These are phyloP conservation scores for Cynara cardunculus DNA, from an alignment of 129 eudicot genomes.

Conservation along the genomic window DNA sequence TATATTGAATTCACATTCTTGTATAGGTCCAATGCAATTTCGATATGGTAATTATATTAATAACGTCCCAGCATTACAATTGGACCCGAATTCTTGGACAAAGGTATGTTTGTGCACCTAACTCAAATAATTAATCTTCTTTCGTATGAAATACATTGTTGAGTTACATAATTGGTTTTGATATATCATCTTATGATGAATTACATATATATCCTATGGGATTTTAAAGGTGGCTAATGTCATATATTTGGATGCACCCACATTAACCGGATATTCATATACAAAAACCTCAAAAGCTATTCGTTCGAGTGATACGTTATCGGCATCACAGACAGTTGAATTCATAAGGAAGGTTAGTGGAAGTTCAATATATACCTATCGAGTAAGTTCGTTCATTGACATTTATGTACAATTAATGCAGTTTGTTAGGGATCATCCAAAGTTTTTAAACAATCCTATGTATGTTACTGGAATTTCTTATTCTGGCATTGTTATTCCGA, in stretches of 20 bases:
- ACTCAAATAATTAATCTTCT: no score
- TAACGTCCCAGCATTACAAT: not conserved
- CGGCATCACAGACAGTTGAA: conserved; percentile 10
- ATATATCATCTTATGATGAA: not conserved
- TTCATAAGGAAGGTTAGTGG: conserved; percentile 19
- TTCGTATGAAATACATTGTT: no score
- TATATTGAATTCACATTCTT: not conserved
- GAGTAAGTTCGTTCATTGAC: not conserved
- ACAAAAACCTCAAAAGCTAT: conserved; percentile 12
- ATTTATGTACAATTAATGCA: not conserved
- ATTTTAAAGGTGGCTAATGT: conserved; percentile 29
- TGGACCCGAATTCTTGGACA: not conserved
- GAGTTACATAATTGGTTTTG: not conserved
- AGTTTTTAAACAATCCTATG: conserved; percentile 22
- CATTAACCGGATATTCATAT: conserved; percentile 35
- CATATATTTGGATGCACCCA: conserved; percentile 39
- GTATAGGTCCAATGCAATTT: not conserved
- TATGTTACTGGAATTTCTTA: conserved; percentile 19
- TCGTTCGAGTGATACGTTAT: not conserved
- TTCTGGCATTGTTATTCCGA: conserved; percentile 19
- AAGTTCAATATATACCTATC: not conserved
- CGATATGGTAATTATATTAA: not conserved
- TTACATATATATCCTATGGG: not conserved
- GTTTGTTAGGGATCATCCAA: conserved; percentile 24
- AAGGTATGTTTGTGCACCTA: not conserved